Percentiles rank a stretch among this genome's conserved stretches.
These are phyloP conservation scores for Hyaloscypha finlandica DNA, from an alignment of 495 filamentous ascomycete genomes.

Conservation along the genomic window DNA sequence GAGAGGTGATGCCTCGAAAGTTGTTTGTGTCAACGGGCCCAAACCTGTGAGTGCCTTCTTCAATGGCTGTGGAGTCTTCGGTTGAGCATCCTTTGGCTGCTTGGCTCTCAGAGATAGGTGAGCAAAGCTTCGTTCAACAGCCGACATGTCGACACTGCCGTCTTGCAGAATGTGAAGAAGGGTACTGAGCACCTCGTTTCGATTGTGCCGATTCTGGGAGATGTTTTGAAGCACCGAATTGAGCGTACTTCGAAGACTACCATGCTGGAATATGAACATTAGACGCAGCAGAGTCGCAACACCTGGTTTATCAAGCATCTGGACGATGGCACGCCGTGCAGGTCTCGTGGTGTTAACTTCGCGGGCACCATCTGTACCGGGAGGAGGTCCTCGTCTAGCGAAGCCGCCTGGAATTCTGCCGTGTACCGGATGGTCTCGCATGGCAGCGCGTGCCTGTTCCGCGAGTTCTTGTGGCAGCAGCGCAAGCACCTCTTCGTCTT, in stretches of 20 bases:
- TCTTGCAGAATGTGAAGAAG: conserved; percentile 95
- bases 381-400: conserved; percentile 31
- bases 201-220: conserved; percentile 91
- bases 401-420: conserved; percentile 28
- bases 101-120: conserved; percentile 90
- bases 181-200: conserved; percentile 90
- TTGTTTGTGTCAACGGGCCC: conserved; percentile 48
- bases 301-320: conserved; percentile 95
- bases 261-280: conserved; percentile 94
- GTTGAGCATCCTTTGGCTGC: conserved; percentile 60
- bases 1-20: conserved; percentile 82
- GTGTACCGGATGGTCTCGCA: conserved; percentile 27
- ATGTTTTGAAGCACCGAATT: conserved; percentile 85
- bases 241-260: conserved; percentile 72
- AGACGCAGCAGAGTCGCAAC: conserved; percentile 91
- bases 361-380: conserved; percentile 21
- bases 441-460: conserved; percentile 72
- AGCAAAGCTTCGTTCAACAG: conserved; percentile 92
- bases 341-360: conserved; percentile 55
- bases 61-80: conserved; percentile 76
- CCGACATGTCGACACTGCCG: conserved; percentile 86
- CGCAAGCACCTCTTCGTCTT: conserved; percentile 84
- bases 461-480: conserved; percentile 84
- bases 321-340: conserved; percentile 76
- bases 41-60: conserved; percentile 60